Conservation (phyloP, 2,329 filamentous ascomycete genomes). For the Microcyclospora tardicrescens region DNA sequence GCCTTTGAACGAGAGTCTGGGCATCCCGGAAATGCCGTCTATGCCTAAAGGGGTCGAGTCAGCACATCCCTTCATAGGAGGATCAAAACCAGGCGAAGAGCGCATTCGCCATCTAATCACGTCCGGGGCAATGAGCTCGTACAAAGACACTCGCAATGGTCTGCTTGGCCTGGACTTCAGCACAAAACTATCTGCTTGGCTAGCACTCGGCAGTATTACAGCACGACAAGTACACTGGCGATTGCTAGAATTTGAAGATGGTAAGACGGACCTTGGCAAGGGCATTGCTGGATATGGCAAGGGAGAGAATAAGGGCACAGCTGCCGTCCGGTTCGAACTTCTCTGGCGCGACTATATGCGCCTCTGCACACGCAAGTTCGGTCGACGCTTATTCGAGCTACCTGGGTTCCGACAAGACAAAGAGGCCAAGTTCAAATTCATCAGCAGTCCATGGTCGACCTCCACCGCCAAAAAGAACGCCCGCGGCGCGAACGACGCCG, state of each 20-base stretch:
- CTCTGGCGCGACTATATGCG: slow-evolving; percentile 75
- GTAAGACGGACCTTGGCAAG: slow-evolving; percentile 28
- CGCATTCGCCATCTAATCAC: slow-evolving; percentile 49
- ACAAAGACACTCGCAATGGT: slow-evolving; percentile 60
- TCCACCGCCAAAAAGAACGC: slow-evolving; percentile 27
- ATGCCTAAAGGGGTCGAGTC: slow-evolving; percentile 43
- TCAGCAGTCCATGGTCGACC: slow-evolving; percentile 18
- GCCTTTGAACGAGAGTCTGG: slow-evolving; percentile 41
- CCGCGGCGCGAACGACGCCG: slow-evolving; percentile 32
- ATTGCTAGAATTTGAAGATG: slow-evolving; percentile 58
- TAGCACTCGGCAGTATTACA: slow-evolving; percentile 59
- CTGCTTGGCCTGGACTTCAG: slow-evolving; percentile 58
- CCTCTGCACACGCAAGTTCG: slow-evolving; percentile 59
- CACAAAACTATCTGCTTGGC: slow-evolving; percentile 62
- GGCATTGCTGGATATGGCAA: slow-evolving; percentile 46
- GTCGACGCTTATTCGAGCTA: slow-evolving; percentile 48
- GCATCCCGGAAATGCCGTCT: slow-evolving; percentile 39
- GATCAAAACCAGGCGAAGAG: slow-evolving; percentile 47
- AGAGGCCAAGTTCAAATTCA: slow-evolving; percentile 21
- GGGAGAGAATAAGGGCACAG: slow-evolving; percentile 61
- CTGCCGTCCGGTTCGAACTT: slow-evolving; percentile 57
- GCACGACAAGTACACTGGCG: slow-evolving; percentile 58
- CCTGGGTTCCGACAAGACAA: slow-evolving; percentile 47
- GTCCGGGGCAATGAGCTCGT: slow-evolving; percentile 47
- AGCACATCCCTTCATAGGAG: slow-evolving; percentile 55